Evolutionary conservation across 108 stramenopile genomes (phyloP).

Genomic region (Pinguiococcus pyrenoidosus): DNA sequence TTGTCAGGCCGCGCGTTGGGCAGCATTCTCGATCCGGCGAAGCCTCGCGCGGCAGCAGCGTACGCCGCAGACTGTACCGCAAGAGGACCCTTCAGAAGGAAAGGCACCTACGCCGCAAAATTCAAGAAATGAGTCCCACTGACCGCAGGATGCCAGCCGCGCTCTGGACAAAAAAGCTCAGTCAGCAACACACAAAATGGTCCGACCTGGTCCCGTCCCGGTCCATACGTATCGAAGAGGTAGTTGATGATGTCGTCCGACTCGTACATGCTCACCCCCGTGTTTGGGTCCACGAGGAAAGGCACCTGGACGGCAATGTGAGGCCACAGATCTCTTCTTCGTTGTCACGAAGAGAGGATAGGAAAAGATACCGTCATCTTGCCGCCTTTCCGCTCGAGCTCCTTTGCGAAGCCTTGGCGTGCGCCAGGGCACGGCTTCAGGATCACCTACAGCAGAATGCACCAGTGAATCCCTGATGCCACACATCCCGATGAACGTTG

Average conservation of each 20-base stretch:
- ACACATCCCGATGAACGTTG: slow-evolving; percentile 45
- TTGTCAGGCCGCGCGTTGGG: slow-evolving; percentile 55
- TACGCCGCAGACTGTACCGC: slow-evolving; percentile 40
- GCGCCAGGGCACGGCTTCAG: too few species aligned
- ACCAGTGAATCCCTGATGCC: slow-evolving; percentile 1
- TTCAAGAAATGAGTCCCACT: too few species aligned
- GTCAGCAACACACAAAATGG: slow-evolving; percentile 52
- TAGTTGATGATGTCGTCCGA: slow-evolving; percentile 59
- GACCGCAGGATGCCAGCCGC: too few species aligned
- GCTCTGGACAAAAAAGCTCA: too few species aligned
- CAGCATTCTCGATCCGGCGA: slow-evolving; percentile 39
- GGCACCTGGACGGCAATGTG: too few species aligned
- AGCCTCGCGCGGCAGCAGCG: slow-evolving; percentile 34
- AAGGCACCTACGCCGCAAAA: slow-evolving; percentile 1
- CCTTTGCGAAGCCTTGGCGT: slow-evolving; percentile 31
- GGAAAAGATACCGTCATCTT: slow-evolving; percentile 46
- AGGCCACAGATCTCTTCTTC: too few species aligned
- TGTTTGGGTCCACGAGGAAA: slow-evolving; percentile 62
- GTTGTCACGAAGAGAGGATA: too few species aligned
- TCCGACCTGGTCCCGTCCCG: slow-evolving; percentile 36
- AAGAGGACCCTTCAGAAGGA: slow-evolving; percentile 21
- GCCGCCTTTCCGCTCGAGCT: slow-evolving; percentile 34
- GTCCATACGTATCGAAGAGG: slow-evolving; percentile 61
- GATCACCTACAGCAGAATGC: too few species aligned
- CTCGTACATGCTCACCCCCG: slow-evolving; percentile 54